Conservation (phyloP, 2,329 filamentous ascomycete genomes). For the Fusarium chaquense region DNA sequence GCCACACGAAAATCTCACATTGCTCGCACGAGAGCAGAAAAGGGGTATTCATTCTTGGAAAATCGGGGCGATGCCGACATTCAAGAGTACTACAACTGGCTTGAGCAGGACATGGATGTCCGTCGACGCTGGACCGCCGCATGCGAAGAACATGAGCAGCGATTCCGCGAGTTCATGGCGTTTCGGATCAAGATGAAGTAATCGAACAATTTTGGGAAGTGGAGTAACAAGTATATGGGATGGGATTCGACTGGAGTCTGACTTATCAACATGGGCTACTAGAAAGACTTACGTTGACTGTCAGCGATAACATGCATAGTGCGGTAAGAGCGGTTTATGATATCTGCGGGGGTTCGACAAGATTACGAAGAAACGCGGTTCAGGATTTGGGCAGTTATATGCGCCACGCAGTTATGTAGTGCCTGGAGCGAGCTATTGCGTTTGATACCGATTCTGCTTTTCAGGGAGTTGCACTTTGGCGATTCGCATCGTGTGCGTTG, state of each 20-base stretch:
- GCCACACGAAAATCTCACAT: conserved; percentile 62
- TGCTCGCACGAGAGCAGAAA: conserved; percentile 53
- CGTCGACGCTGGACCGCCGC: conserved; percentile 70
- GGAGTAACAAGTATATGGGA: conserved; percentile 24
- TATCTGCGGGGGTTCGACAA: conserved; percentile 24
- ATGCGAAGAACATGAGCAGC: conserved; percentile 69
- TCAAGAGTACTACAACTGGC: conserved; percentile 68
- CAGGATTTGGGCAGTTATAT: conserved; percentile 27
- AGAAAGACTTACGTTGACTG: conserved; percentile 13
- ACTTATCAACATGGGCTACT: conserved; percentile 24
- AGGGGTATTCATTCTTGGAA: conserved; percentile 61
- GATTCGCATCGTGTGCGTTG: conserved; percentile 30
- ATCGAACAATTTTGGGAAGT: conserved; percentile 22
- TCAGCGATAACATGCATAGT: conserved; percentile 4
- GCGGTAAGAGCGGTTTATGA: conserved; percentile 21
- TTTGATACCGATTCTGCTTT: conserved; percentile 28
- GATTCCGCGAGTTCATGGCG: conserved; percentile 68
- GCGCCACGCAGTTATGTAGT: conserved; percentile 22
- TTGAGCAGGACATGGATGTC: conserved; percentile 74
- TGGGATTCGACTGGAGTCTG: conserved; percentile 18
- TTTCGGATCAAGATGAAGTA: conserved; percentile 60
- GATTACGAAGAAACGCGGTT: conserved; percentile 20
- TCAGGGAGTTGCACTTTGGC: conserved; percentile 19
- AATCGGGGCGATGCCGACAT: conserved; percentile 60
- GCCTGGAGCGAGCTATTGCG: conserved; percentile 25